Conservation (phyloP, 805 yeast genomes). For the Dipodascus albidus region DNA sequence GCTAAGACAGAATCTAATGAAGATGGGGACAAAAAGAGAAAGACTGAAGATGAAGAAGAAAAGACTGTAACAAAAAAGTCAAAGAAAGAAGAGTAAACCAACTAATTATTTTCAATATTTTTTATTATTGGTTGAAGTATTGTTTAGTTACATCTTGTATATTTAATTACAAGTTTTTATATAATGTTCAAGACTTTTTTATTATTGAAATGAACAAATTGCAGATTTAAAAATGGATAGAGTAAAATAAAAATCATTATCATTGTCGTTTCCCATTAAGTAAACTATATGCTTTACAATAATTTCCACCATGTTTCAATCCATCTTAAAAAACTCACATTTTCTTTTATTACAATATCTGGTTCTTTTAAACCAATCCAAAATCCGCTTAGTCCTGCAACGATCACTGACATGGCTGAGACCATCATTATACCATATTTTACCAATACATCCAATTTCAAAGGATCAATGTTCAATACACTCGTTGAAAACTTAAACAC, state of each 20-base stretch:
- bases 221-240: too few relatives aligned
- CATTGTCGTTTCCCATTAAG: background rate
- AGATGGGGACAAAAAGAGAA: background rate
- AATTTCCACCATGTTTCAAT: background rate
- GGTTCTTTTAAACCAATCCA: background rate
- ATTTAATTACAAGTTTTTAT: background rate
- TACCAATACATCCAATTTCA: background rate
- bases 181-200: background rate
- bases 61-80: background rate
- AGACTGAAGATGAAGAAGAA: background rate
- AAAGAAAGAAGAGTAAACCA: background rate
- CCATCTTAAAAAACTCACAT: background rate
- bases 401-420: background rate
- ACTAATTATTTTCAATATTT: background rate
- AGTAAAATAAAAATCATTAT: too few relatives aligned
- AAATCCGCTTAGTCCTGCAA: background rate
- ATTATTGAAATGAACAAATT: too few relatives aligned
- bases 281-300: background rate
- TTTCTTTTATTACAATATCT: background rate
- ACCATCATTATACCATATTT: background rate
- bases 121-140: too few relatives aligned
- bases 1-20: background rate
- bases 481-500: background rate
- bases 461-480: background rate
- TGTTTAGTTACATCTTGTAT: background rate